Conservation (phyloP, 179 eudicot genomes). For the Drosera spatulata region DNA sequence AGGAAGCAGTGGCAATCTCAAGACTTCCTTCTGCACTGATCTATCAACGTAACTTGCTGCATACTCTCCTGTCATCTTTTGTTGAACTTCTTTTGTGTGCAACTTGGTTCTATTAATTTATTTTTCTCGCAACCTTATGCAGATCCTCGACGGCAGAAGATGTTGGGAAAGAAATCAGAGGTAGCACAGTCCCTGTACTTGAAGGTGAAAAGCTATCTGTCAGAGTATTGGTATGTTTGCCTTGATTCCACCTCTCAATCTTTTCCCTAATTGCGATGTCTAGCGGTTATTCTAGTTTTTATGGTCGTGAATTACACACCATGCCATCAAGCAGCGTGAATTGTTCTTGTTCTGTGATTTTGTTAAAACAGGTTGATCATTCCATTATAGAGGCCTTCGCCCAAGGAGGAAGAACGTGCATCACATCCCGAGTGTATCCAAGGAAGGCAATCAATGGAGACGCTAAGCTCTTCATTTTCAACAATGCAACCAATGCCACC, state of each 20-base stretch:
- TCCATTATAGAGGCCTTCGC: conserved; percentile 70
- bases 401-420: conserved; percentile 59
- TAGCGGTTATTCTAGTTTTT: no score
- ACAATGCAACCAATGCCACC: conserved; percentile 44
- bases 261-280: no score
- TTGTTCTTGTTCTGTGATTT: no score
- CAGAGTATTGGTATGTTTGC: conserved; percentile 50
- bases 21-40: conserved; percentile 71
- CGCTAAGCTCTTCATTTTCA: conserved; percentile 43
- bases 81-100: not conserved
- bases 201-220: conserved; percentile 44
- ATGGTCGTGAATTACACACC: no score
- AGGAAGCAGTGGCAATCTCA: conserved; percentile 40
- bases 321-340: no score
- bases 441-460: conserved; percentile 48
- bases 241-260: no score
- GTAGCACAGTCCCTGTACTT: conserved; percentile 51
- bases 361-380: conserved; percentile 49
- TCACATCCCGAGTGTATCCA: conserved; percentile 62
- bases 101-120: no score
- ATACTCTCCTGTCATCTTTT: not conserved
- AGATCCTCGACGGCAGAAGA: conserved; percentile 56
- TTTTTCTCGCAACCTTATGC: conserved; percentile 1
- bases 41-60: conserved; percentile 34
- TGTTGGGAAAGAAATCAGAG: conserved; percentile 35